Evolutionary conservation across 1,139 yeast species (phyloP), one percentile per base, ranked within the genome.

Genomic region (Komagataea norvegica): DNA sequence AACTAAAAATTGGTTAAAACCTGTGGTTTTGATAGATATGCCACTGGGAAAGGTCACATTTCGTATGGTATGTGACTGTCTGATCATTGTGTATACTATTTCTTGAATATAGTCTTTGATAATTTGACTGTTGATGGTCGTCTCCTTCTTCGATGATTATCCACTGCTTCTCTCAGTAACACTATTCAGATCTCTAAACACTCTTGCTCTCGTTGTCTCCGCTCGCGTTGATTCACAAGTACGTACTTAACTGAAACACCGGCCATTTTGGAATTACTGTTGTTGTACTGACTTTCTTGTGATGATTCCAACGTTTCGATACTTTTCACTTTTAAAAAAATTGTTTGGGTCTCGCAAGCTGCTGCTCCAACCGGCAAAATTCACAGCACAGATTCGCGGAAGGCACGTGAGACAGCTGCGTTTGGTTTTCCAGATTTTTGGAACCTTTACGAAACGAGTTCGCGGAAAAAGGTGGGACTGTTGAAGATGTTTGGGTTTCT

Each of bases 171-270:
- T 24, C 18, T 25, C 34, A n/a, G 11, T 15, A 16, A 22, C 26
- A 14, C 29, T 23, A 22, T 4, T 25, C 36, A 13, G 31, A n/a
- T n/a, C 23, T 23, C 8, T 24, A 9, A 4, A 22, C 14, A 35
- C 19, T 19, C 19, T 7, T 21, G 10, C 30, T 26, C 25, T 13
- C 11, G 19, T 7, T 8, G 8, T 25, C 27, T 25, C 27, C 27
- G 10, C 14, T 9, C n/a, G 13, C 14, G 14, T 25, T 13, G 14
- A 13, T 25, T 24, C 24, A 14, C 20, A 6, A 28, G 21, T 33
- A 83, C 94, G 66, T 82, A 85, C 94, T 93, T 86, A 70, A 88
- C 96, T 77, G 96, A 83, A 77, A 83, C 91, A 86, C 96, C 96
- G 77, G 95, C 83, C 96, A 88, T 88, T 67, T 70, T 79, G 72